Conservation (phyloP, 495 filamentous ascomycete species). For the Trichoderma parareesei region DNA sequence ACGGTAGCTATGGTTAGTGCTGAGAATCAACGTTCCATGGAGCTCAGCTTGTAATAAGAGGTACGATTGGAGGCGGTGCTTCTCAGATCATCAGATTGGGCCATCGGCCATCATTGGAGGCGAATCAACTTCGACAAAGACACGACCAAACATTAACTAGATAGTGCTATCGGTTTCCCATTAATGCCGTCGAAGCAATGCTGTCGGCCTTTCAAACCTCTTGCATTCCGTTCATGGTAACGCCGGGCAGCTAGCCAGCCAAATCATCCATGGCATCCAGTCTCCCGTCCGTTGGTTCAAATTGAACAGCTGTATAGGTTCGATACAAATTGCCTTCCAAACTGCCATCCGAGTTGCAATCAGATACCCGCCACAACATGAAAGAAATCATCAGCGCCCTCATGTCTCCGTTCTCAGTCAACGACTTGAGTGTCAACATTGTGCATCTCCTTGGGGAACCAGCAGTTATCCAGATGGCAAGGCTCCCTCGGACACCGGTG, state of each 20-base stretch:
- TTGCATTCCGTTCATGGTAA: not conserved
- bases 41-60: not conserved
- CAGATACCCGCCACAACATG: not conserved
- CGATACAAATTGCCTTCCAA: not conserved
- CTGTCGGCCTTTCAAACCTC: not conserved
- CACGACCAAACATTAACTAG: not conserved
- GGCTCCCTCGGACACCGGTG: constrained; percentile 6
- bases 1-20: not conserved
- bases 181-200: not conserved
- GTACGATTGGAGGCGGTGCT: no score
- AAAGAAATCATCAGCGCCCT: not conserved
- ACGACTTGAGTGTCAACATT: constrained; percentile 8
- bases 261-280: not conserved
- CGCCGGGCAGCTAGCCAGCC: not conserved
- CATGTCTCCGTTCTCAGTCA: not conserved
- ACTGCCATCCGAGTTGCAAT: no score
- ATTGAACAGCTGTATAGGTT: not conserved
- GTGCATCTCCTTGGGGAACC: constrained; percentile 12
- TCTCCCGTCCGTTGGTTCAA: not conserved
- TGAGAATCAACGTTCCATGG: not conserved
- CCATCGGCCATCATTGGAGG: no score
- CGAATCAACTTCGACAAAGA: not conserved
- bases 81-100: no score
- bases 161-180: not conserved
- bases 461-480: constrained; percentile 1